These are phyloP conservation scores for Linanthus parryae DNA, from an alignment of 148 eudicot genomes.

Conservation along the genomic window DNA sequence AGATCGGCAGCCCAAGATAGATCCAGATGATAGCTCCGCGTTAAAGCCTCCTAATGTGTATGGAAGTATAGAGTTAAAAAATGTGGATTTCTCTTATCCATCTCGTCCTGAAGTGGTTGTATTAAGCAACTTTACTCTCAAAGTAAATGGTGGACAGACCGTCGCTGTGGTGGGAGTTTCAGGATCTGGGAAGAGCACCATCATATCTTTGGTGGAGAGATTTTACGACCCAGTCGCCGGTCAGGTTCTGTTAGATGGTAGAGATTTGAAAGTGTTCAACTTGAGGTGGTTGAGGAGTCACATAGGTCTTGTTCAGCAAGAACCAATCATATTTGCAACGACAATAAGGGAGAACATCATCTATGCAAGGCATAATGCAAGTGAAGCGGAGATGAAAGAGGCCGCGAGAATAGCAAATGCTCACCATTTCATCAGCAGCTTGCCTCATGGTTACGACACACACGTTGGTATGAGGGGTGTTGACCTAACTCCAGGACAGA, in stretches of 20 bases:
- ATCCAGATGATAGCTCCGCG: constrained; percentile 81
- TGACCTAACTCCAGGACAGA: constrained; percentile 94
- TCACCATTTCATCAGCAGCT: constrained; percentile 94
- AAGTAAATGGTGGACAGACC: constrained; percentile 92
- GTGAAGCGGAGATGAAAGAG: constrained; percentile 99
- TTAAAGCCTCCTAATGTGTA: constrained; percentile 89
- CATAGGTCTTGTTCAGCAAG: constrained; percentile 94
- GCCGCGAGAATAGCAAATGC: constrained; percentile 99
- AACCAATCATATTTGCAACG: constrained; percentile 91
- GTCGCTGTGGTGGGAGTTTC: constrained; percentile 98
- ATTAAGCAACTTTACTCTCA: constrained; percentile 86
- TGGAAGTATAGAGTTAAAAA: constrained; percentile 90
- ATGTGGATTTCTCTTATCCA: constrained; percentile 81
- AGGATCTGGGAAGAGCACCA: constrained; percentile 99
- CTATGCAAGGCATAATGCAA: constrained; percentile 96
- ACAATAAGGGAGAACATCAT: constrained; percentile 91
- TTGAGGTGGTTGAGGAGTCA: constrained; percentile 95
- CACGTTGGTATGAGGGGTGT: constrained; percentile 99
- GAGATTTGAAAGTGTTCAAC: constrained; percentile 81
- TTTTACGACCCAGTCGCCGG: constrained; percentile 94
- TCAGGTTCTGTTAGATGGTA: constrained; percentile 76
- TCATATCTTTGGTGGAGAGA: constrained; percentile 84
- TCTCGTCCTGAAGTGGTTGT: constrained; percentile 83
- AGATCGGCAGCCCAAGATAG: constrained; percentile 85
- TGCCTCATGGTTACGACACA: constrained; percentile 98